These are phyloP conservation scores for Scleroderma bovista DNA, from an alignment of 768 basidiomycete species.

Conservation along the genomic window DNA sequence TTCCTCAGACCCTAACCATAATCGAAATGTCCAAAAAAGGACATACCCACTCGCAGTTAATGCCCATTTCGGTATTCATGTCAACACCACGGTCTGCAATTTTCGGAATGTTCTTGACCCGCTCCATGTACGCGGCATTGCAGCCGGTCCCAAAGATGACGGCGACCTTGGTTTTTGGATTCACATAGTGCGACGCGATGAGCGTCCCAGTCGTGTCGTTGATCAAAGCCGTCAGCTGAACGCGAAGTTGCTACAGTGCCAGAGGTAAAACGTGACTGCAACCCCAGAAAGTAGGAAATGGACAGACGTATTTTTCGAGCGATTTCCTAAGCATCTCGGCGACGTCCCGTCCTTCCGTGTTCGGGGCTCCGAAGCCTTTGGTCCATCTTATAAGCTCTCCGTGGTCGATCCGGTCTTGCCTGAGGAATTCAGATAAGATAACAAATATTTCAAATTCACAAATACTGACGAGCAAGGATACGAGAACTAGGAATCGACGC, in stretches of 20 bases:
- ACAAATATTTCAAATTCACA: not conserved
- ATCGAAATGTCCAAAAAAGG: not conserved
- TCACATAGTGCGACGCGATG: constrained; percentile 95
- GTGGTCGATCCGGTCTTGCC: constrained; percentile 92
- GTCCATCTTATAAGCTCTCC: constrained; percentile 97
- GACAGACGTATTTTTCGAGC: constrained; percentile 67
- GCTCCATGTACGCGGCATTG: constrained; percentile 98
- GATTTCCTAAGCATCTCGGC: constrained; percentile 89
- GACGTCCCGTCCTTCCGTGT: constrained; percentile 90
- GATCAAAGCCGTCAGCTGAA: constrained; percentile 80
- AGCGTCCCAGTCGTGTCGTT: constrained; percentile 98
- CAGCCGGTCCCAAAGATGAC: constrained; percentile 98
- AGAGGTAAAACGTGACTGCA: not conserved
- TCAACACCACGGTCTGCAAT: constrained; percentile 70
- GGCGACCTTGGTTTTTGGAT: constrained; percentile 85
- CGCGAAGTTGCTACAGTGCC: constrained; percentile 64
- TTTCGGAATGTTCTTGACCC: constrained; percentile 80
- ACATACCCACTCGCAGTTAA: constrained; percentile 95
- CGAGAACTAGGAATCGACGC: constrained; percentile 62
- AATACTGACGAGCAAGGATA: constrained; percentile 84
- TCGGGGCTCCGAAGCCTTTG: constrained; percentile 92
- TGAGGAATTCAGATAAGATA: constrained; percentile 24
- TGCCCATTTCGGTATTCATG: constrained; percentile 70
- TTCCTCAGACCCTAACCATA: not conserved
- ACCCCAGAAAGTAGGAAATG: not conserved